Conservation (phyloP, 1,284 basidiomycete species). For the Moniliella sp. region DNA sequence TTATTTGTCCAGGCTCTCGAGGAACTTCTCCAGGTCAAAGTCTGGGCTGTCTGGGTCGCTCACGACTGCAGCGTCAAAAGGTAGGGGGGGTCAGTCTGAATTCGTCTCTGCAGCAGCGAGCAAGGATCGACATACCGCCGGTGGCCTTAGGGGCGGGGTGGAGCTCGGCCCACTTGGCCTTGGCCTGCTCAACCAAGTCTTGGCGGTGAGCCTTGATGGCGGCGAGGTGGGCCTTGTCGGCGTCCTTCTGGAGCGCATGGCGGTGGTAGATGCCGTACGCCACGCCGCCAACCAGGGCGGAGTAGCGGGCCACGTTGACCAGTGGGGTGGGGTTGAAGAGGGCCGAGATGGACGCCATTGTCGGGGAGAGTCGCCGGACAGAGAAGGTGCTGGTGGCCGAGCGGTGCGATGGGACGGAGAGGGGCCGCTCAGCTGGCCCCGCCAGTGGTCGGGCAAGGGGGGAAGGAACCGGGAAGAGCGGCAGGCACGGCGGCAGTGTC, state of each 20-base stretch:
- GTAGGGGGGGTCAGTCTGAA: background rate
- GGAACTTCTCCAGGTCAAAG: conserved; percentile 84
- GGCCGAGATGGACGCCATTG: too few species aligned
- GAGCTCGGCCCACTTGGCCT: conserved; percentile 59
- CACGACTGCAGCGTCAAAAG: too few species aligned
- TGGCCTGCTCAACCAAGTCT: conserved; percentile 57
- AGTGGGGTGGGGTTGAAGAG: conserved; percentile 2
- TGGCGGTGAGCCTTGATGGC: conserved; percentile 26
- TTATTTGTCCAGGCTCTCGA: conserved; percentile 35
- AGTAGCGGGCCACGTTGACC: conserved; percentile 72
- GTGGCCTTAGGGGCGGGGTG: conserved; percentile 12
- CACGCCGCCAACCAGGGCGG: conserved; percentile 67
- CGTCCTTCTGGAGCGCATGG: conserved; percentile 61
- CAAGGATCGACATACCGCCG: conserved; percentile 5
- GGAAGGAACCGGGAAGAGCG: too few species aligned
- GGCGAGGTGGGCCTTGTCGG: conserved; percentile 59
- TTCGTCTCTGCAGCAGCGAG: too few species aligned
- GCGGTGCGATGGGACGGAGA: too few species aligned
- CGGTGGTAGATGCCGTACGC: conserved; percentile 83
- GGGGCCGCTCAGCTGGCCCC: too few species aligned
- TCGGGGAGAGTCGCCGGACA: too few species aligned
- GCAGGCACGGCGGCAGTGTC: too few species aligned
- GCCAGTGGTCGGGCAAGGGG: too few species aligned
- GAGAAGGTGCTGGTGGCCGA: too few species aligned
- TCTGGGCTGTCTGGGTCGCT: conserved; percentile 80